Conservation (phyloP, 305 asterid genomes). For the Solanum hybrid region DNA sequence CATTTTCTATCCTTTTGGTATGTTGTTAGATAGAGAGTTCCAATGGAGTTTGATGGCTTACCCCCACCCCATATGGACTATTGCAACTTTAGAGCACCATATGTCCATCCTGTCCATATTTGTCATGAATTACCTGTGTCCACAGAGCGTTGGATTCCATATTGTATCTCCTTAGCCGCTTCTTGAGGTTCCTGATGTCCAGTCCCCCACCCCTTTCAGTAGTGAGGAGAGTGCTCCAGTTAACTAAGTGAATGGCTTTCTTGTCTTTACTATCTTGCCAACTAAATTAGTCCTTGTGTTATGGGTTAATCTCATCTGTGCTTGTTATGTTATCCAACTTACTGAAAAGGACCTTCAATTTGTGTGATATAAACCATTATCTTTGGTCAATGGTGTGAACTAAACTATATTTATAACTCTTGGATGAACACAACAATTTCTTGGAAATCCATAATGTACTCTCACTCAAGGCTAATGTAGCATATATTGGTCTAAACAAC, state of each 20-base stretch:
- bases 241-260: background rate
- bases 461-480: background rate
- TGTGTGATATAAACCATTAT: background rate
- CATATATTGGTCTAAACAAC: background rate
- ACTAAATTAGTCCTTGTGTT: background rate
- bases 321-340: background rate
- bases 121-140: background rate
- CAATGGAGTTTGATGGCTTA: background rate
- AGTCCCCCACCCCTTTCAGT: background rate
- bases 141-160: background rate
- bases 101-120: background rate
- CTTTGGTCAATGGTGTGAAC: background rate
- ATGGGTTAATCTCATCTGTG: background rate
- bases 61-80: background rate
- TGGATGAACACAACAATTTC: background rate
- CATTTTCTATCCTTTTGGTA: background rate
- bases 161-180: background rate
- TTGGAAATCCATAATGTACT: background rate
- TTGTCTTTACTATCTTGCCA: background rate
- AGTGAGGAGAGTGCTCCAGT: background rate
- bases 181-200: background rate
- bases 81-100: background rate
- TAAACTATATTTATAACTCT: background rate
- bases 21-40: background rate
- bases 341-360: background rate